These are phyloP conservation scores for Fusarium agapanthi DNA, from an alignment of 2,329 filamentous ascomycete genomes.

Conservation along the genomic window DNA sequence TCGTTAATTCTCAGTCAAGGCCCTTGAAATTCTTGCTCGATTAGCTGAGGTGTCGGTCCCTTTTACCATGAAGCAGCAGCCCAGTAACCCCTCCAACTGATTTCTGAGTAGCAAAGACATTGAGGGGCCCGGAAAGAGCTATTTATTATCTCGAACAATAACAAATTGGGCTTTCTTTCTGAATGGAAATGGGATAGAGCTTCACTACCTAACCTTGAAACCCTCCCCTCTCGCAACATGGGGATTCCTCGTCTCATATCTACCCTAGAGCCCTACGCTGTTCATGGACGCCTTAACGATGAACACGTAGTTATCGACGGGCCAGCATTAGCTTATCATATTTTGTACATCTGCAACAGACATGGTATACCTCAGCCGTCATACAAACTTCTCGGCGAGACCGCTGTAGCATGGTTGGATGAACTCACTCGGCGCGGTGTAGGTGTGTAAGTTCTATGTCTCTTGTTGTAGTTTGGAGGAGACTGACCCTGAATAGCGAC, in stretches of 20 bases:
- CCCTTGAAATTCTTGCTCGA: not conserved
- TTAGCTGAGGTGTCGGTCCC: no score
- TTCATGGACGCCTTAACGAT: conserved; percentile 51
- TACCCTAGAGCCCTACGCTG: conserved; percentile 62
- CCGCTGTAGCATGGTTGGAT: conserved; percentile 70
- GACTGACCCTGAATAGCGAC: conserved; percentile 44
- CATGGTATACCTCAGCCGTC: conserved; percentile 65
- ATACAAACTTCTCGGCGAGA: conserved; percentile 69
- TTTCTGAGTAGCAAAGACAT: not conserved
- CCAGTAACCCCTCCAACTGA: not conserved
- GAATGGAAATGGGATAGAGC: not conserved
- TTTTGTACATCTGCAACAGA: conserved; percentile 66
- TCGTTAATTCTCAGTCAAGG: not conserved
- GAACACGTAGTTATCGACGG: conserved; percentile 73
- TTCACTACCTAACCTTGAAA: not conserved
- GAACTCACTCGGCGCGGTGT: conserved; percentile 64
- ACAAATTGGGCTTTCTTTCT: not conserved
- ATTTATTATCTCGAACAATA: no score
- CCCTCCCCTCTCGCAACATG: conserved; percentile 50
- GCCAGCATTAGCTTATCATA: conserved; percentile 78
- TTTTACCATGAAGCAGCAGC: no score
- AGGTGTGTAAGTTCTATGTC: conserved; percentile 62
- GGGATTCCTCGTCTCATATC: conserved; percentile 67
- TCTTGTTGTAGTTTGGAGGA: not conserved
- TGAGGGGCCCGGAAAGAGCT: not conserved